Evolutionary conservation across 2,329 filamentous ascomycete genomes (phyloP).

Genomic region (Alternaria ethzedia): DNA sequence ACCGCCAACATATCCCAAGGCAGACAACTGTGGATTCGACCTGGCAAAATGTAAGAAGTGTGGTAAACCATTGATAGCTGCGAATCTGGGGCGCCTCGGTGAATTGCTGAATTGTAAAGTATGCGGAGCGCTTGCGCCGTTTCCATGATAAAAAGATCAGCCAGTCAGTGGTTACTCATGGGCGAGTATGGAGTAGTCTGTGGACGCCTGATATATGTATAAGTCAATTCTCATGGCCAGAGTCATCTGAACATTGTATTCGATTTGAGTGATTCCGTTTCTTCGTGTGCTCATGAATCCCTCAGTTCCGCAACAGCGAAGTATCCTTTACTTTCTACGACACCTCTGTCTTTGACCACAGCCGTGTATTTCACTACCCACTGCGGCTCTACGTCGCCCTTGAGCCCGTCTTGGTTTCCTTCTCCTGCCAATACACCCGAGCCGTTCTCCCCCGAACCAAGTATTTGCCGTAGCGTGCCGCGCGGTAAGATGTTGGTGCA

Average conservation of each 20-base stretch:
- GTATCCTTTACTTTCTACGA: slow-evolving; percentile 98
- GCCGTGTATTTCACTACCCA: slow-evolving; percentile 99
- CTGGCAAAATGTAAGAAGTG: background rate
- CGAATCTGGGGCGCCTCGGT: background rate
- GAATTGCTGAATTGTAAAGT: background rate
- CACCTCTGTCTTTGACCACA: slow-evolving; percentile 88
- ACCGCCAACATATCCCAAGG: background rate
- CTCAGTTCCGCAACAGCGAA: slow-evolving; percentile 81
- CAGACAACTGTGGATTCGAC: background rate
- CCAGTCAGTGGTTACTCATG: background rate
- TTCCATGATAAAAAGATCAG: background rate
- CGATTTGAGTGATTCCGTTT: background rate
- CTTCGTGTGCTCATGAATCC: slow-evolving; percentile 10
- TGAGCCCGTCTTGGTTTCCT: slow-evolving; percentile 62
- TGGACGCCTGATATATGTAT: background rate
- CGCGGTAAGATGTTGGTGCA: slow-evolving; percentile 88
- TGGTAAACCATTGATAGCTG: background rate
- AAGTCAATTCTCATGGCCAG: background rate
- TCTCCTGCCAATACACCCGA: slow-evolving; percentile 77
- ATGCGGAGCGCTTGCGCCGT: background rate
- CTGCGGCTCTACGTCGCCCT: slow-evolving; percentile 80
- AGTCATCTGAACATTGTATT: background rate
- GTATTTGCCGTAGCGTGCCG: slow-evolving; percentile 82
- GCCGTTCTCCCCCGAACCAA: slow-evolving; percentile 74
- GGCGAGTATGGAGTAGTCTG: background rate